Evolutionary conservation across 805 yeast species (phyloP), one percentile per base, ranked within the genome.

Genomic region (Wickerhamomyces strasburgensis): DNA sequence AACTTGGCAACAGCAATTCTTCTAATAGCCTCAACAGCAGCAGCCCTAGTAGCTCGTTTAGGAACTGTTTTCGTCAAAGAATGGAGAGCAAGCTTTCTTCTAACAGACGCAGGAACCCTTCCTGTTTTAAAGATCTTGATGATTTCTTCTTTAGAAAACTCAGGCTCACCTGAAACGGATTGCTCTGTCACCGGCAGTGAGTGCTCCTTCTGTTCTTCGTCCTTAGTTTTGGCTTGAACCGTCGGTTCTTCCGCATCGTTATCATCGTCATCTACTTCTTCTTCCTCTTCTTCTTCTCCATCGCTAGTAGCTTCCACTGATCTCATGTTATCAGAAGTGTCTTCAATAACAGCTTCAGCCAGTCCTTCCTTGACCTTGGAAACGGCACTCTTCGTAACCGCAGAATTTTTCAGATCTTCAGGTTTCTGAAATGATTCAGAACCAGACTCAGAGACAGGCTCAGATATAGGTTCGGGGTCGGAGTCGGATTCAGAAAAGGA

Each of bases 401-500:
- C n/a, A n/a, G n/a, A 17, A 26, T 17, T 26, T 33, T 17, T 33
- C 30, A 6, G 11, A n/a, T 13, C 23, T 7, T 27, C 38, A 23
- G 25, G 14, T 17, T n/a, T 25, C 27, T 26, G 16, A 19, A 23
- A 29, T 14, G 23, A 7, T 15, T 17, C 24, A 29, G 38, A 25
- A 26, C 24, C 39, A 17, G 43, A 29, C 4, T 33, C 42, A 4
- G 49, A 32, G 7, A 33, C 43, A 10, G 46, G 34, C 5, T 21
- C 36, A 18, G 40, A 26, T 35, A 26, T 15, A 13, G 30, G 32
- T 25, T 24, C 31, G 7, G 13, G 7, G 8, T 35, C 35, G 5
- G 35, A 37, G 11, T 33, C 33, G 14, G 39, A 43, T 14, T 35
- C 47, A 8, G 48, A 38, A 40, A 42, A 42, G 42, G 34, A 42